Conservation (phyloP, 306 rosid genomes). For the Parietaria judaica region DNA sequence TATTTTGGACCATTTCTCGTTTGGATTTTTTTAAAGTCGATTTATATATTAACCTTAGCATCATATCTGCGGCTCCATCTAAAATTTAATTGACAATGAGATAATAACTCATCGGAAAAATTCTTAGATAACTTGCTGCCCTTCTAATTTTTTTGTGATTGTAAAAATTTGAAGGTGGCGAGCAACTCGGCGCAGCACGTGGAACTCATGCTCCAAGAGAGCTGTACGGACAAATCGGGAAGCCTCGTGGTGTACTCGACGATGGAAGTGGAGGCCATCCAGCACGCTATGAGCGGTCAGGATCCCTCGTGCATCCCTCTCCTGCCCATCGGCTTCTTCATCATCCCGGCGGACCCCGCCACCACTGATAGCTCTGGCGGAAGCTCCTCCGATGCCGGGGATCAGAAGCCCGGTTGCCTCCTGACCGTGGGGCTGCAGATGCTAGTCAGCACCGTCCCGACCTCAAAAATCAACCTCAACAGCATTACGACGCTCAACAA, state of each 20-base stretch:
- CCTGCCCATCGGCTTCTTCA: constrained; percentile 79
- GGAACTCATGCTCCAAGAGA: constrained; percentile 90
- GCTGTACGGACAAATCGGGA: constrained; percentile 78
- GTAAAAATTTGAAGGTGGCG: constrained; percentile 51
- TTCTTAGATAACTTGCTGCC: too few species aligned
- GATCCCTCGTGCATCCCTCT: constrained; percentile 84
- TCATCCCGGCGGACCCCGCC: constrained; percentile 40
- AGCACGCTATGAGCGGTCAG: constrained; percentile 84
- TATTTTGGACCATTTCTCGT: too few species aligned
- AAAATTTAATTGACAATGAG: too few species aligned
- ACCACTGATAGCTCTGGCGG: constrained; percentile 4
- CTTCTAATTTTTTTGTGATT: too few species aligned
- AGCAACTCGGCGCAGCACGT: constrained; percentile 90
- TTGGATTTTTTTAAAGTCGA: too few species aligned
- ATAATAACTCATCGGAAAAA: too few species aligned
- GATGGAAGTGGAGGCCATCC: constrained; percentile 75
- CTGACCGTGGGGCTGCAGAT: constrained; percentile 77
- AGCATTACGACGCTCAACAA: constrained; percentile 72
- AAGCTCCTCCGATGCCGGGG: constrained; percentile 1
- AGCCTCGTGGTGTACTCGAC: constrained; percentile 70
- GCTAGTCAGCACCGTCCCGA: constrained; percentile 71
- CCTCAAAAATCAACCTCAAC: constrained; percentile 69
- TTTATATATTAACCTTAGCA: too few species aligned
- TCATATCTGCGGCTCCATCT: too few species aligned
- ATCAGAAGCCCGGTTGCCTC: constrained; percentile 41